Evolutionary conservation across 1,284 basidiomycete species (phyloP).

Genomic region (Rhizoctonia solani): DNA sequence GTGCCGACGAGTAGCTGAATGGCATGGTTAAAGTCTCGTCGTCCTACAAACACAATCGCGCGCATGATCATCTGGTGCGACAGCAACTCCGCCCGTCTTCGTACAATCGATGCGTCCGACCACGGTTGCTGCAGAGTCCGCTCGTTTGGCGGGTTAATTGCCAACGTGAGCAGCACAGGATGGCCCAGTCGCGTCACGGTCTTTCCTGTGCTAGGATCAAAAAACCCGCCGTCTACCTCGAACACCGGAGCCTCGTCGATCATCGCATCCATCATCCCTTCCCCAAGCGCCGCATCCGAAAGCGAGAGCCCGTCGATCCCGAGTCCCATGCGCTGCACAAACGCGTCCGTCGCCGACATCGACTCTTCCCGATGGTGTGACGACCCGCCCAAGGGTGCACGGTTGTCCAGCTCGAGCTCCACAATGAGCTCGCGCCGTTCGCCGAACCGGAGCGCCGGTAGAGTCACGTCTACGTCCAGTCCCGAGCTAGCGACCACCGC

Average conservation of each 20-base stretch:
- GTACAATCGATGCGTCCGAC: slow-evolving; percentile 83
- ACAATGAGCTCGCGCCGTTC: slow-evolving; percentile 93
- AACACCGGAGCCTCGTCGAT: slow-evolving; percentile 92
- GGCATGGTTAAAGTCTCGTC: slow-evolving; percentile 84
- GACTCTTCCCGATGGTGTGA: slow-evolving; percentile 39
- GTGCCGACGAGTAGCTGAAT: slow-evolving; percentile 88
- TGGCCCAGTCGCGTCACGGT: slow-evolving; percentile 82
- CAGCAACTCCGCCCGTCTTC: slow-evolving; percentile 91
- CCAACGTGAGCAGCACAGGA: slow-evolving; percentile 87
- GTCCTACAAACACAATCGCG: slow-evolving; percentile 83
- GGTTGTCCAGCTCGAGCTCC: slow-evolving; percentile 87
- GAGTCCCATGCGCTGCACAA: slow-evolving; percentile 78
- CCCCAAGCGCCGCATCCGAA: slow-evolving; percentile 65
- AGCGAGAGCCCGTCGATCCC: slow-evolving; percentile 70
- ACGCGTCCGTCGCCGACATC: slow-evolving; percentile 72
- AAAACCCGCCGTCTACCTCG: slow-evolving; percentile 91
- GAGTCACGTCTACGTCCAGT: slow-evolving; percentile 90
- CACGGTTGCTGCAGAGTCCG: slow-evolving; percentile 46
- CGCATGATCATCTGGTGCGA: slow-evolving; percentile 94
- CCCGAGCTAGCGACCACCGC: slow-evolving; percentile 86
- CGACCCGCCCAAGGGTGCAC: slow-evolving; percentile 37
- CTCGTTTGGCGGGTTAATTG: slow-evolving; percentile 64
- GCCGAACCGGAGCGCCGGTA: slow-evolving; percentile 90
- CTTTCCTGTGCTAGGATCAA: slow-evolving; percentile 81
- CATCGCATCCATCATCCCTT: slow-evolving; percentile 87